Evolutionary conservation across 1,139 yeast species (phyloP), one percentile per base, ranked within the genome.

Genomic region (Suhomyces choctaworum): DNA sequence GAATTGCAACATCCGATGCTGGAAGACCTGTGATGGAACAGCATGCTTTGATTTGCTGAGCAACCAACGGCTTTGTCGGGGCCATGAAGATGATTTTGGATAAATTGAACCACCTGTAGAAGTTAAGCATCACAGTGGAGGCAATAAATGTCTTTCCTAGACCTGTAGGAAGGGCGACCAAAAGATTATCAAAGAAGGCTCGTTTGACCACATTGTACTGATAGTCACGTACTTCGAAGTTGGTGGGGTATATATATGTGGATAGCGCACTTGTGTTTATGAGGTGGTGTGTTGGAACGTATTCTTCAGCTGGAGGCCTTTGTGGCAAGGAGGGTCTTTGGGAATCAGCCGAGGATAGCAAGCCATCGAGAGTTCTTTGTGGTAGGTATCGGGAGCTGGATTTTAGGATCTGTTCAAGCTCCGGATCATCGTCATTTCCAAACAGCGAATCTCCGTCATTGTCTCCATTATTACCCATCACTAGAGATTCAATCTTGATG

Each of bases 91-190:
- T 76, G 45, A 92, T 78, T 54, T 89, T 92, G 4, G 89, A 79
- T 10, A 64, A 60, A 7, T 76, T 77, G 32, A 82, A 85, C 98
- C 98, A 94, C 32, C 95, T 65, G 48, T 76, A 80, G 62, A 76
- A 94, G 54, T 94, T 94, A 39, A 90, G 70, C 88, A 94, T 94
- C 19, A 92, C 94, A 0, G 96, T 83, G 27, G 95, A 81, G 2
- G 98, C 97, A 51, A 94, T 89, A 47, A 94, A 89, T 0, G 99
- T 94, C 61, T 94, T 94, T 30, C 99, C 99, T 57, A 90, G 70
- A 47, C 99, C 99, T 0, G 99, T 94, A 0, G 99, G 99, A 17
- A 94, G 73, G 0, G 97, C 96, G 49, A 95, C 92, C 27, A 94
- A 64, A 4, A 83, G 59, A 53, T 94, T 94, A 44, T 81, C 72